phyloP scores from a whole-genome alignment of 805 yeast genomes.

The Candida peoriensis region DNA sequence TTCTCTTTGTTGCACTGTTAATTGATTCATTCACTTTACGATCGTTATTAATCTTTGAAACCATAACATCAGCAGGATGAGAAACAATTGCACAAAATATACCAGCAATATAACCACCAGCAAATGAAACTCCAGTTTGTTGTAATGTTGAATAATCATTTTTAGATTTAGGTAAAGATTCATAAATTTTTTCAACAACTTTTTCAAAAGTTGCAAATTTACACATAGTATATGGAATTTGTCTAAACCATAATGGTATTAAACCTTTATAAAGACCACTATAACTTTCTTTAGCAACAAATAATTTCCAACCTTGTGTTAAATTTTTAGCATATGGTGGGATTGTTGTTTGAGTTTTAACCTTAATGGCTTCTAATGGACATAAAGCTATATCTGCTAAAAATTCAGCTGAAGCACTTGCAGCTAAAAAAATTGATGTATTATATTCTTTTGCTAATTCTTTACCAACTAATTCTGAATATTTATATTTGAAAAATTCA shows the following conservation, averaged over 20 bases:
- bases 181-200: slow-evolving; percentile 78
- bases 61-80: slow-evolving; percentile 99
- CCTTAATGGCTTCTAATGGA: slow-evolving; percentile 95
- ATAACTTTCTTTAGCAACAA: slow-evolving; percentile 63
- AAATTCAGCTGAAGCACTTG: slow-evolving; percentile 93
- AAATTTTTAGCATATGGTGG: slow-evolving; percentile 75
- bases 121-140: slow-evolving; percentile 92
- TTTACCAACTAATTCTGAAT: slow-evolving; percentile 62
- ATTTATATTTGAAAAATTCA: slow-evolving; percentile 82
- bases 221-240: slow-evolving; percentile 98
- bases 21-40: slow-evolving; percentile 59
- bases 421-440: slow-evolving; percentile 71
- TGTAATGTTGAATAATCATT: slow-evolving; percentile 63
- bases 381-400: slow-evolving; percentile 86
- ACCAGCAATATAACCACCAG: slow-evolving; percentile 97
- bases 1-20: slow-evolving; percentile 63
- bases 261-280: slow-evolving; percentile 82
- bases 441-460: slow-evolving; percentile 56
- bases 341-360: slow-evolving; percentile 85
- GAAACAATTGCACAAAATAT: slow-evolving; percentile 92
- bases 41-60: slow-evolving; percentile 81
- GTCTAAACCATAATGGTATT: slow-evolving; percentile 92
- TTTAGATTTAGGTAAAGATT: slow-evolving; percentile 65
- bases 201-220: slow-evolving; percentile 94
- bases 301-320: slow-evolving; percentile 61